A percentile compares a stretch with the other conserved stretches of the same genome.
phyloP scores from a whole-genome alignment of 2,329 filamentous ascomycete species.

The Bipolaris victoriae region DNA sequence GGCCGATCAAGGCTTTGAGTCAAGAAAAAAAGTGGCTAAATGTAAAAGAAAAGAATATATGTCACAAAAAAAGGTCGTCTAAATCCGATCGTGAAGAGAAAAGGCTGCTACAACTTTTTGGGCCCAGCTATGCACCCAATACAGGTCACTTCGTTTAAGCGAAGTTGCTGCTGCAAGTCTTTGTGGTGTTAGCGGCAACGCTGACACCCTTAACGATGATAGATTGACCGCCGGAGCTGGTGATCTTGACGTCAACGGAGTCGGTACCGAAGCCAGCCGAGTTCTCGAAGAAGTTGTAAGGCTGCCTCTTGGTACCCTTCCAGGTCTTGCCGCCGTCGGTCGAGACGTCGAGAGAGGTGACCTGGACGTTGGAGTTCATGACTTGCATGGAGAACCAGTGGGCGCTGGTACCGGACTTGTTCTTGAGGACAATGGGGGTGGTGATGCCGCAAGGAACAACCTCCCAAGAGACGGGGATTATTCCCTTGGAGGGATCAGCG shows the following conservation, averaged over 20 bases:
- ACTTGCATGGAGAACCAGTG: constrained; percentile 70
- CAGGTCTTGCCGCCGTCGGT: constrained; percentile 65
- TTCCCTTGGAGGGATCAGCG: constrained; percentile 52
- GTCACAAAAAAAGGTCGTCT: not conserved
- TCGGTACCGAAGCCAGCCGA: constrained; percentile 61
- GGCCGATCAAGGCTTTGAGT: not conserved
- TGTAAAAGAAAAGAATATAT: not conserved
- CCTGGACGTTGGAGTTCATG: constrained; percentile 65
- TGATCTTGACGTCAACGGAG: constrained; percentile 63
- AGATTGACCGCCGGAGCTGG: constrained; percentile 58
- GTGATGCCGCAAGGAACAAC: constrained; percentile 60
- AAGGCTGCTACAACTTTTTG: not conserved
- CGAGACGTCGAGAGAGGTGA: constrained; percentile 65
- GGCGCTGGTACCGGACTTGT: constrained; percentile 59
- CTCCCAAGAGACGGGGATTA: constrained; percentile 59
- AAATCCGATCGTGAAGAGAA: not conserved
- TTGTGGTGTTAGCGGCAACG: constrained; percentile 44
- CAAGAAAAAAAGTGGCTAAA: not conserved
- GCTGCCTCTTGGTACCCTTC: constrained; percentile 60
- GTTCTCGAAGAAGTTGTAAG: constrained; percentile 67
- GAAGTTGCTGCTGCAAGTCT: constrained; percentile 45
- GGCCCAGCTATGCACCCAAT: not conserved
- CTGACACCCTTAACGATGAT: constrained; percentile 61
- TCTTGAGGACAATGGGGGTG: constrained; percentile 57
- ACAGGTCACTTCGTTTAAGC: not conserved